Base-by-base conservation (phyloP, 1,284 basidiomycete species). In the Takashimella koratensis region DNA sequence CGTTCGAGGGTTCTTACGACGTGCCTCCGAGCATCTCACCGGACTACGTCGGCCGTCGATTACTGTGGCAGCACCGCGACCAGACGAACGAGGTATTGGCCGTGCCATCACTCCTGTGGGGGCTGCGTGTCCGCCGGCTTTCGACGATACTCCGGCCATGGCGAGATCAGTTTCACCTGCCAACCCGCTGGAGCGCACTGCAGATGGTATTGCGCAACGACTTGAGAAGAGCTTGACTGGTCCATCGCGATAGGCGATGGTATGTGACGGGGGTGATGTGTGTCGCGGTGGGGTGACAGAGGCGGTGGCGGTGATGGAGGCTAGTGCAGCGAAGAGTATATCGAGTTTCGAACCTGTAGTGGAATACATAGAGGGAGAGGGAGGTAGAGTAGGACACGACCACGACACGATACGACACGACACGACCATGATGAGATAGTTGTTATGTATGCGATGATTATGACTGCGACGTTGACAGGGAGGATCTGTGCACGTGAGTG, bases 11-110 rank as follows among this genome's bases (percentile, higher is more conserved):
- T 61, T 68, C 5, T 40, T 70, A 3, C 58, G 68, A 2, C 54
- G 70, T 19, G 67, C 70, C 5, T 71, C 70, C 0, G 70, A 67
- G 39, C 67, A 70, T 47, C 45, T 68, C 0, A 61, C 65, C 0
- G 58, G 56, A 4, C 64, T 68, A 24, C 51, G 60, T 8, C 52
- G 62, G 20, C 62, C 62, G 3, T 64, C 62, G 5, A 51, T 56
- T 4, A 45, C 42, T 21, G 20, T 44, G 24, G 50, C 20, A 51
- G 42, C 12, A 39, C n/a, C n/a, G n/a, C 59, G 22, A 24, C 56
- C 20, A 19, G 42, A 21, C 19, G 42, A 43, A n/a, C 42, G 12
- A 43, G 13, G 21, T 11, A 43, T 43, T 21, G 42, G 6, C 20
- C 13, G 12, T n/a, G 42, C 42, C 20, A 43, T 22, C 30, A 36